These are phyloP conservation scores for Lactarius quietus DNA, from an alignment of 768 basidiomycete genomes.

Conservation along the genomic window DNA sequence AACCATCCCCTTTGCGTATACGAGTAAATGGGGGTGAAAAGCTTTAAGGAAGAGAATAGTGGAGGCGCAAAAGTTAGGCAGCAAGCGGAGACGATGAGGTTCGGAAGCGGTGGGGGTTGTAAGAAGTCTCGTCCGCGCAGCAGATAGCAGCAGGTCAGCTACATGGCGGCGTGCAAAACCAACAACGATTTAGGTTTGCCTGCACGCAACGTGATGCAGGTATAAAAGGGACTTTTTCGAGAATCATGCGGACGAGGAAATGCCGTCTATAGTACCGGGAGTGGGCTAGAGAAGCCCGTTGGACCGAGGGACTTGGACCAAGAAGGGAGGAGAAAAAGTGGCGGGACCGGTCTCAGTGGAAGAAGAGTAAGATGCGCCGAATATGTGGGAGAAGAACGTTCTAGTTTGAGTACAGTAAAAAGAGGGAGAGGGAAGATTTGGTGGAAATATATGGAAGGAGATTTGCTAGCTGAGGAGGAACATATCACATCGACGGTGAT, in stretches of 20 bases:
- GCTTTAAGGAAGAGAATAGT: not conserved
- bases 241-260: slow-evolving; percentile 1
- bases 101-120: slow-evolving; percentile 20
- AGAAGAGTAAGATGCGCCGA: slow-evolving; percentile 5
- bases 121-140: not conserved
- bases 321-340: slow-evolving; percentile 7
- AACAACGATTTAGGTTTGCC: not conserved
- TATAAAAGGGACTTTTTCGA: not conserved
- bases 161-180: not conserved
- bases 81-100: slow-evolving; percentile 17
- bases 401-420: not conserved
- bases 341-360: slow-evolving; percentile 14
- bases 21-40: not conserved
- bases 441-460: not conserved
- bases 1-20: not conserved
- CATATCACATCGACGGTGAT: slow-evolving; percentile 13
- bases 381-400: slow-evolving; percentile 19
- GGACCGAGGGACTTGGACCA: slow-evolving; percentile 18
- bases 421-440: not conserved
- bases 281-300: not conserved
- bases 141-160: not conserved
- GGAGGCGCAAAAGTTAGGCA: not conserved
- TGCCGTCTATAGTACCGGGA: not conserved
- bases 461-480: not conserved
- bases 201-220: not conserved